Evolutionary conservation across 129 eudicot genomes (phyloP).

Genomic region (Arctium lappa): DNA sequence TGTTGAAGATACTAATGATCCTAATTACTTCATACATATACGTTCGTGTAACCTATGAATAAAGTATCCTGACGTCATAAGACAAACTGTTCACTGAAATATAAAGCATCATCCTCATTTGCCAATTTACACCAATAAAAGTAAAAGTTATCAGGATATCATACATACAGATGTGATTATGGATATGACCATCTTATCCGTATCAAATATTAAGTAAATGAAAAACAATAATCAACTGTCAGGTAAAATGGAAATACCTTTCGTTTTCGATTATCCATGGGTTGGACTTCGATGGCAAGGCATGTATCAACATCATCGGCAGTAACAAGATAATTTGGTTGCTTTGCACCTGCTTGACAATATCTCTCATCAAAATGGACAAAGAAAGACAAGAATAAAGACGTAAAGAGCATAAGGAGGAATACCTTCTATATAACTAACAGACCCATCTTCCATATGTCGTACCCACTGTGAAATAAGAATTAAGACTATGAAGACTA

Average conservation of each 20-base stretch:
- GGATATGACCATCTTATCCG: background rate
- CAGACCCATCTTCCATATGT: slow-evolving; percentile 93
- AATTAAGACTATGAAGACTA: slow-evolving; percentile 10
- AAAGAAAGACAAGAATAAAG: background rate
- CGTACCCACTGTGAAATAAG: slow-evolving; percentile 84
- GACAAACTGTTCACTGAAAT: no score
- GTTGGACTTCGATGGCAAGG: slow-evolving; percentile 97
- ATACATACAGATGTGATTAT: background rate
- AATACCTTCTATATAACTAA: slow-evolving; percentile 79
- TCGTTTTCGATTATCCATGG: slow-evolving; percentile 84
- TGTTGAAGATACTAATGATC: no score
- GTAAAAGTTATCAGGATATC: background rate
- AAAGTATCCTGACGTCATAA: no score
- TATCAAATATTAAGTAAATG: background rate
- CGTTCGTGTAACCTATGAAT: no score
- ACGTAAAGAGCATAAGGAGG: slow-evolving; percentile 2
- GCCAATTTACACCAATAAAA: no score
- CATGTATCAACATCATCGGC: slow-evolving; percentile 91
- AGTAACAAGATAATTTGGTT: slow-evolving; percentile 79
- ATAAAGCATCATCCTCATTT: no score
- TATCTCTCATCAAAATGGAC: slow-evolving; percentile 11
- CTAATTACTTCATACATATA: no score
- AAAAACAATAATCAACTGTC: slow-evolving; percentile 14
- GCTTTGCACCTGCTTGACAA: slow-evolving; percentile 75
- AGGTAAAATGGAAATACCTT: slow-evolving; percentile 43